Percentiles rank a stretch among this genome's conserved stretches.
Conservation (phyloP, 2,329 filamentous ascomycete species). For the Diaporthe longicolla region DNA sequence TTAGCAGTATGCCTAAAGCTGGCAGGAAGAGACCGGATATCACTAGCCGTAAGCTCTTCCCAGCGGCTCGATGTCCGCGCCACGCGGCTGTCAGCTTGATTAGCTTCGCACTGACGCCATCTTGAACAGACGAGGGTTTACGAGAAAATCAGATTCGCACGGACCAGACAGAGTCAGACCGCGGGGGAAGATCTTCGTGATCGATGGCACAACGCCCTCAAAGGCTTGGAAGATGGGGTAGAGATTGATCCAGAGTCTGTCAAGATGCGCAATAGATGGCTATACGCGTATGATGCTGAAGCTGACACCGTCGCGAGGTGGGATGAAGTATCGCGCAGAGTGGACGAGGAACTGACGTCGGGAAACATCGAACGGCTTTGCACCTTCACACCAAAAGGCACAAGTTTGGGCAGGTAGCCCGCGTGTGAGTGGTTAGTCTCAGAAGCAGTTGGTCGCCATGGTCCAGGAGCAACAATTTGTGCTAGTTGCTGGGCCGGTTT, state of each 20-base stretch:
- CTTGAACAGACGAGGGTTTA: constrained; percentile 55
- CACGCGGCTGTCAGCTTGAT: not conserved
- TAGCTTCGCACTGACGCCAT: constrained; percentile 21
- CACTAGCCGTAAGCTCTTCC: constrained; percentile 52
- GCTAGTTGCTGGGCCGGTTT: not conserved
- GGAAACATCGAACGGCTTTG: constrained; percentile 49
- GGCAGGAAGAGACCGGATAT: constrained; percentile 56
- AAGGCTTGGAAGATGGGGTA: constrained; percentile 56
- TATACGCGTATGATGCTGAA: constrained; percentile 63
- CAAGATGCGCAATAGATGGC: constrained; percentile 62
- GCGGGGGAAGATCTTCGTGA: constrained; percentile 60
- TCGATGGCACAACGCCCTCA: constrained; percentile 60
- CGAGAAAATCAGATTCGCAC: constrained; percentile 58
- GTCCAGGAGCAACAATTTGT: not conserved
- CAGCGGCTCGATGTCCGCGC: not conserved
- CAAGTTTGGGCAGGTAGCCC: not conserved
- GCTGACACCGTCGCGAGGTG: constrained; percentile 58
- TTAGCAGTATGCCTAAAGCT: constrained; percentile 60
- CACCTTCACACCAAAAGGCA: not conserved
- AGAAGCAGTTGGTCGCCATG: not conserved
- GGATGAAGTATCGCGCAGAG: constrained; percentile 56
- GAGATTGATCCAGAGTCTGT: constrained; percentile 61
- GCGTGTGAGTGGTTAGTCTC: not conserved
- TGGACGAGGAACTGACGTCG: constrained; percentile 52
- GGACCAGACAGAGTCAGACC: constrained; percentile 57